Percentiles rank a stretch among this genome's conserved stretches.
Evolutionary conservation across 1,284 basidiomycete species (phyloP).

Genomic region (Gomphus bonarii): DNA sequence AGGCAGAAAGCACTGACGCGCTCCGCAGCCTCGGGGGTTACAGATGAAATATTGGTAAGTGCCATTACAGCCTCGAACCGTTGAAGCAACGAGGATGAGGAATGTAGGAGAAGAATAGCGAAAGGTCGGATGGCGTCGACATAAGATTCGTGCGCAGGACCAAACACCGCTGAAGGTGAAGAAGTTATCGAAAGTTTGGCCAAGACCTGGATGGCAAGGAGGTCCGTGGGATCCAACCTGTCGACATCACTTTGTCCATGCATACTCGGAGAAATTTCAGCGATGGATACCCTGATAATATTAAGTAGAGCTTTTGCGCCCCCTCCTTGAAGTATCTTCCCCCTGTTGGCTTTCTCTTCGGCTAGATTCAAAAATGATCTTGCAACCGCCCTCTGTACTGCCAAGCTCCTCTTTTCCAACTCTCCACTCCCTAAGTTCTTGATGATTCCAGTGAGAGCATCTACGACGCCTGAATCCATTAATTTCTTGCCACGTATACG

Average conservation of each 20-base stretch:
- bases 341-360: constrained; percentile 69
- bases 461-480: constrained; percentile 51
- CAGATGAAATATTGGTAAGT: constrained; percentile 88
- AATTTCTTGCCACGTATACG: constrained; percentile 45
- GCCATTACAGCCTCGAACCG: constrained; percentile 93
- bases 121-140: constrained; percentile 76
- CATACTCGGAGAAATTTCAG: not conserved
- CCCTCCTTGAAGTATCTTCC: constrained; percentile 74
- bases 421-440: constrained; percentile 17
- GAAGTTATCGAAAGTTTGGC: constrained; percentile 90
- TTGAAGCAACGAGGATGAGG: constrained; percentile 65
- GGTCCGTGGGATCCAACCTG: constrained; percentile 34
- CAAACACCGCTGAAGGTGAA: constrained; percentile 83
- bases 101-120: constrained; percentile 57
- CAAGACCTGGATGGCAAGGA: constrained; percentile 77
- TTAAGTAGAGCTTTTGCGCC: constrained; percentile 63
- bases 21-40: constrained; percentile 51
- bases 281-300: constrained; percentile 38
- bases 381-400: constrained; percentile 24
- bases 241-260: constrained; percentile 18
- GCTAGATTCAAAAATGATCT: constrained; percentile 63
- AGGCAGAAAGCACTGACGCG: constrained; percentile 38
- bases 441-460: constrained; percentile 50
- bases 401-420: constrained; percentile 33
- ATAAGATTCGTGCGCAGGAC: constrained; percentile 66